Percentiles rank a stretch among this genome's conserved stretches.
Evolutionary conservation across 805 yeast genomes (phyloP).

Genomic region (Ogataea siamensis): DNA sequence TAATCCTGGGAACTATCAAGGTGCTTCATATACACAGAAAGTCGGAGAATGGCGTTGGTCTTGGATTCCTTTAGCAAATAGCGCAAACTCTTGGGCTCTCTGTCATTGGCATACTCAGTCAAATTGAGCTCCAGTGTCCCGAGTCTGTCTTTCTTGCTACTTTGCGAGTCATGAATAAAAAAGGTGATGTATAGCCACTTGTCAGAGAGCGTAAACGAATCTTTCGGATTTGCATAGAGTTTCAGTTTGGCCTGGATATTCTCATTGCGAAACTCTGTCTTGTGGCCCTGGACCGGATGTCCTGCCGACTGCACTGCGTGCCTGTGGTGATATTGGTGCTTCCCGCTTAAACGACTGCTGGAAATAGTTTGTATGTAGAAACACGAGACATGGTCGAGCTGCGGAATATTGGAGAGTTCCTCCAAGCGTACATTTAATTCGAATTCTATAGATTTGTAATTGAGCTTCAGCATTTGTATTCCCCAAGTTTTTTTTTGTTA

Average conservation of each 20-base stretch:
- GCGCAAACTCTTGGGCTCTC: slow-evolving; percentile 51
- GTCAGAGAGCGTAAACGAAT: slow-evolving; percentile 38
- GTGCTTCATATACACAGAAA: slow-evolving; percentile 42
- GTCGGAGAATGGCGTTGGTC: slow-evolving; percentile 72
- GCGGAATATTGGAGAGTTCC: slow-evolving; percentile 84
- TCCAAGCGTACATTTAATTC: slow-evolving; percentile 54
- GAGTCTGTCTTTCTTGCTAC: slow-evolving; percentile 44
- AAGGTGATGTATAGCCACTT: slow-evolving; percentile 43
- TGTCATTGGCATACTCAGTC: slow-evolving; percentile 64
- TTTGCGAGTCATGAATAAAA: slow-evolving; percentile 29
- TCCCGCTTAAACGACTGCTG: slow-evolving; percentile 11
- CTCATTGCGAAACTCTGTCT: slow-evolving; percentile 43
- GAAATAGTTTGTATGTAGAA: slow-evolving; percentile 43
- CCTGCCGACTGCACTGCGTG: slow-evolving; percentile 41
- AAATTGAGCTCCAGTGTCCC: slow-evolving; percentile 70
- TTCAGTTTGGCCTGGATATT: slow-evolving; percentile 34
- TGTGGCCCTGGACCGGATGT: slow-evolving; percentile 48
- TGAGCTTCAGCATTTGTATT: slow-evolving; percentile 15
- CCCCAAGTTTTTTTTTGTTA: not conserved
- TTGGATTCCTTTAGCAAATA: slow-evolving; percentile 76
- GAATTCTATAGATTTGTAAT: slow-evolving; percentile 43
- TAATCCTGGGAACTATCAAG: slow-evolving; percentile 15
- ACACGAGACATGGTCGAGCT: slow-evolving; percentile 60
- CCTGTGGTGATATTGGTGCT: slow-evolving; percentile 16
- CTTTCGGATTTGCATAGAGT: slow-evolving; percentile 39